Base-by-base conservation (phyloP, 257 asterid species). In the Verbena officinalis region DNA sequence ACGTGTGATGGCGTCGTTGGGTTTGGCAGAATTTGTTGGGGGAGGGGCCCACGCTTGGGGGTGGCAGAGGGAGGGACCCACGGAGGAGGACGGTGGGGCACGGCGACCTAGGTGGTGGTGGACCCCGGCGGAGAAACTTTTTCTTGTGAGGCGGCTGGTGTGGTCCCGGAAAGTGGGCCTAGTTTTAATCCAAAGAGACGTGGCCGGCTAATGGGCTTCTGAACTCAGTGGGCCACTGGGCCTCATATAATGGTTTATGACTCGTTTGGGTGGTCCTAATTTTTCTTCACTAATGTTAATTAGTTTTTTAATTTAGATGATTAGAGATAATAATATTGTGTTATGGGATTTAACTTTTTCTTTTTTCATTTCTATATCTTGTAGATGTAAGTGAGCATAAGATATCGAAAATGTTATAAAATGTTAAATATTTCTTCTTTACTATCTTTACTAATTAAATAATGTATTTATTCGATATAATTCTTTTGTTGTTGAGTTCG, bases 221-320 rank as follows among this genome's bases (percentile, higher is more conserved):
- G 27, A 50, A 43, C n/a, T 33, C 57, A 59, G 81, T 75, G 74
- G 79, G 79, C 77, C 81, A 65, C 14, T 75, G 74, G 79, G 79
- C 77, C 81, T 69, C 14, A 22, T 14, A 7, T 39, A 31, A 53
- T 50, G 45, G 44, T 48, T 27, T 48, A 9, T 36, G 46, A 60
- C 50, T 49, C 30, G 31, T 48, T 46, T 54, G 44, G 50, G 50
- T 73, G 70, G 62, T 73, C 70, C 73, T 14, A 9, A 7, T 65
- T 9, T 19, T 34, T 15, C 3, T 43, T 58, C 27, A 5, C 15
- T 49, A 54, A 15, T 14, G 14, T 45, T 68, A 17, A 5, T 20
- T 54, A 13, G 13, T 15, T 43, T 16, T 36, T 50, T 64, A 44
- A 51, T 13, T 9, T 12, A 17, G 43, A 43, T 52, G 17, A 39